These are phyloP conservation scores for Capsicum rhomboideum DNA, from an alignment of 257 asterid species.

Conservation along the genomic window DNA sequence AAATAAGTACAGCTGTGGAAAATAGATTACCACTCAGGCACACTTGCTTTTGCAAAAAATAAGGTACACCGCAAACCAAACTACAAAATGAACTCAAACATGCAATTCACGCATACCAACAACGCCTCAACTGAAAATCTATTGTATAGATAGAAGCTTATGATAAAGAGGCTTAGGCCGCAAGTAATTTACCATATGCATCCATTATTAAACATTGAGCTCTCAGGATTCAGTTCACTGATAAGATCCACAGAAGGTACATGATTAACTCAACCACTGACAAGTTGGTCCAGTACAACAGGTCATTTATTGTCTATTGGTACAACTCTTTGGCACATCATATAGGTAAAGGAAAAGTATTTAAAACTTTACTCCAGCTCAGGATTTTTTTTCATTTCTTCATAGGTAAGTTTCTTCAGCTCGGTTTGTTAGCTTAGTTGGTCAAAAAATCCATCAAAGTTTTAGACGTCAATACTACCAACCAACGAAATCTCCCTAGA, in stretches of 20 bases:
- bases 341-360: not conserved
- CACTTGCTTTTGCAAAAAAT: not conserved
- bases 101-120: not conserved
- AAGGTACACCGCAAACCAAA: not conserved
- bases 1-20: not conserved
- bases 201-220: not conserved
- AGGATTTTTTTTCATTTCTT: not conserved
- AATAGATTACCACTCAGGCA: not conserved
- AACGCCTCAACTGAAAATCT: not conserved
- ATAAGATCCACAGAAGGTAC: not conserved
- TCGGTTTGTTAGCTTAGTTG: not conserved
- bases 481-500: not conserved
- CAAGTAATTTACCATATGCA: not conserved
- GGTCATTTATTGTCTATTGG: not conserved
- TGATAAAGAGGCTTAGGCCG: not conserved
- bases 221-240: not conserved
- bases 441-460: not conserved
- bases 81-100: not conserved
- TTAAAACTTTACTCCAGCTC: not conserved
- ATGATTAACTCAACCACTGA: not conserved
- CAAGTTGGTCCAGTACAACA: not conserved
- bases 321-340: not conserved
- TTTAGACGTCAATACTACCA: not conserved
- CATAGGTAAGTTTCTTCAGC: not conserved
- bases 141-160: not conserved